Evolutionary conservation across 2,329 filamentous ascomycete species (phyloP).

Genomic region (Aureobasidium sp.): DNA sequence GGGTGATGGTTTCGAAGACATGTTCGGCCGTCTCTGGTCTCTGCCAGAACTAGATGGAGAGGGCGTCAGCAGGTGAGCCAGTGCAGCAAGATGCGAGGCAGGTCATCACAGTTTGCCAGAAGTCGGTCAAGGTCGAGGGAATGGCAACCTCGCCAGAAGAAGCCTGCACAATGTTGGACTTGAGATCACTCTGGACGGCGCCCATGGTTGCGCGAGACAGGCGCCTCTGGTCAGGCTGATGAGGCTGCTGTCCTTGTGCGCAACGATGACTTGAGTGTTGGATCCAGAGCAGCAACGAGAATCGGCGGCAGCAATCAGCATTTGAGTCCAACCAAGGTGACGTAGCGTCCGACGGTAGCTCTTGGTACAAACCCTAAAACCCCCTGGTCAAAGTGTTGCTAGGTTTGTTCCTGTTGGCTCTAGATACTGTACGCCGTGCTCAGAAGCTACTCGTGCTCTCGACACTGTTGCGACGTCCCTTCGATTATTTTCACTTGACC

Average conservation of each 20-base stretch:
- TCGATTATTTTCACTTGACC: too few species aligned
- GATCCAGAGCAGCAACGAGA: too few species aligned
- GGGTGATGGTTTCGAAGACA: conserved; percentile 63
- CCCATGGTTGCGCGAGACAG: conserved; percentile 17
- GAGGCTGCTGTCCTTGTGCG: not conserved
- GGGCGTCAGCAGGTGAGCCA: not conserved
- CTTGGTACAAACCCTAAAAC: too few species aligned
- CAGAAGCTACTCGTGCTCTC: too few species aligned
- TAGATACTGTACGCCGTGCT: too few species aligned
- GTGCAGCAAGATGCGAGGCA: not conserved
- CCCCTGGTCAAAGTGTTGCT: too few species aligned
- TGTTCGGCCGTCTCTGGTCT: conserved; percentile 92
- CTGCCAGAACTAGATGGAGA: conserved; percentile 73
- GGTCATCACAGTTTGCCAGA: conserved; percentile 19
- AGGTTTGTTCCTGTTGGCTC: too few species aligned
- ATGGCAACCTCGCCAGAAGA: conserved; percentile 17
- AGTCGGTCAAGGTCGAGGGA: conserved; percentile 16
- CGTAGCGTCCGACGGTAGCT: too few species aligned
- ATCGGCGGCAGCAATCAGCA: too few species aligned
- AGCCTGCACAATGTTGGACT: conserved; percentile 21
- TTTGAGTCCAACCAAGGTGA: too few species aligned
- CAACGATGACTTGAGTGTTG: not conserved
- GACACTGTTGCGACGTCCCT: too few species aligned
- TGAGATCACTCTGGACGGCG: conserved; percentile 21
- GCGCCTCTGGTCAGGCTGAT: not conserved